A percentile compares a stretch with the other conserved stretches of the same genome.
phyloP scores from a whole-genome alignment of 2,329 filamentous ascomycete species.

The Venturia effusa region DNA sequence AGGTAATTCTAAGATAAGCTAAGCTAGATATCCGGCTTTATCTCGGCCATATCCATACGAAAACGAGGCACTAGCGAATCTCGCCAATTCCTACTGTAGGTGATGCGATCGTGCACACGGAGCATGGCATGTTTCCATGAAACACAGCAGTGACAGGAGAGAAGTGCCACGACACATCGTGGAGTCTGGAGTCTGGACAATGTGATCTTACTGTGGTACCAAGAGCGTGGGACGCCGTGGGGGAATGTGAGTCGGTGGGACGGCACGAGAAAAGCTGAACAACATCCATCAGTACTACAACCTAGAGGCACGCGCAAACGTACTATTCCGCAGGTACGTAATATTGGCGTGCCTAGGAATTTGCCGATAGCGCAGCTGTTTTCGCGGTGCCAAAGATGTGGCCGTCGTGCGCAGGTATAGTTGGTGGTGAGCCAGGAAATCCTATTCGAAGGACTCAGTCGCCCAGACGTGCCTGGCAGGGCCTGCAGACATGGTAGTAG shows the following conservation, averaged over 20 bases:
- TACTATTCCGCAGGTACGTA: neutral
- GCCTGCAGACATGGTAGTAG: neutral
- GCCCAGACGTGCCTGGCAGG: neutral
- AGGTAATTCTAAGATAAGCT: no score
- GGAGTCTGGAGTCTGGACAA: no score
- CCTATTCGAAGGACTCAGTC: neutral
- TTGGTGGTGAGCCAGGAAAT: neutral
- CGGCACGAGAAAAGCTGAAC: neutral
- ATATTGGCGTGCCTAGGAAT: neutral
- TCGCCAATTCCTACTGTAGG: neutral
- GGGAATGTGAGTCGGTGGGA: neutral
- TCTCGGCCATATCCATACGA: neutral
- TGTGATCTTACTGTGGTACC: neutral
- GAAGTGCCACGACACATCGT: neutral
- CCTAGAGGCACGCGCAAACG: neutral
- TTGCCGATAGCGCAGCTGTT: neutral
- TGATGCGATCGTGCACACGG: neutral
- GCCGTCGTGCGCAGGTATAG: neutral
- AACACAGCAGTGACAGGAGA: neutral
- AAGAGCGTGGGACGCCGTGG: neutral
- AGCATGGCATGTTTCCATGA: neutral
- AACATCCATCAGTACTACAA: neutral
- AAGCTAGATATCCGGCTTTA: no score
- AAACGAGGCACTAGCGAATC: neutral
- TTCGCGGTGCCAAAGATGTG: neutral